Evolutionary conservation across 129 eudicot genomes (phyloP).

Genomic region (carrot (Daucus carota)): DNA sequence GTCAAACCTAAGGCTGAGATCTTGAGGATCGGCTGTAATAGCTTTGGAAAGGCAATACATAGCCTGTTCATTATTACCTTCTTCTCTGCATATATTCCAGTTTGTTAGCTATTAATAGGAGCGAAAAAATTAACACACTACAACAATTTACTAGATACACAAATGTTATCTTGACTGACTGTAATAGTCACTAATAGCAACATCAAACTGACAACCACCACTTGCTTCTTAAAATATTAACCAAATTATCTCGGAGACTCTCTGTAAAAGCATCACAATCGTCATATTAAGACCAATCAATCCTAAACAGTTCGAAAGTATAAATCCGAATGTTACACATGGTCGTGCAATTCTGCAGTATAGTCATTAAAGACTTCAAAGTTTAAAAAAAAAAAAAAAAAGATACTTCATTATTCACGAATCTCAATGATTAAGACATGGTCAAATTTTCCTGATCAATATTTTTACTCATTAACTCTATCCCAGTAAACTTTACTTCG

Average conservation of each 20-base stretch:
- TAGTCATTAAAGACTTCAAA: neutral
- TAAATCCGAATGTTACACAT: neutral
- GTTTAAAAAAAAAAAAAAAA: neutral
- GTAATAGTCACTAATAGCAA: neutral
- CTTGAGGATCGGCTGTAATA: slow-evolving; percentile 79
- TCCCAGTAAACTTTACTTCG: neutral
- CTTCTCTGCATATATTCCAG: slow-evolving; percentile 50
- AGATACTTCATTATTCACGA: neutral
- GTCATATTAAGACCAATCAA: neutral
- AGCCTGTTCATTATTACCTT: slow-evolving; percentile 62
- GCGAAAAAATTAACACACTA: neutral
- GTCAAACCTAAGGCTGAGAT: slow-evolving; percentile 45
- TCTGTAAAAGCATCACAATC: neutral
- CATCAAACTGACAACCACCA: neutral
- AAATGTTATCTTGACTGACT: neutral
- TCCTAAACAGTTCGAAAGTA: neutral
- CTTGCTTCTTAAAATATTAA: neutral
- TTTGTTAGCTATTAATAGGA: neutral
- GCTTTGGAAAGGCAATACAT: slow-evolving; percentile 65
- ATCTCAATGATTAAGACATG: neutral
- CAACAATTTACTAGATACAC: neutral
- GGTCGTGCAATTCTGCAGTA: neutral
- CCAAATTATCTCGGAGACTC: neutral
- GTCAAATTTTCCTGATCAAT: neutral
- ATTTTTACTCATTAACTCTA: neutral